Evolutionary conservation across 1,284 basidiomycete species (phyloP), one percentile per base, ranked within the genome.

Genomic region (Naganishia cerealis): DNA sequence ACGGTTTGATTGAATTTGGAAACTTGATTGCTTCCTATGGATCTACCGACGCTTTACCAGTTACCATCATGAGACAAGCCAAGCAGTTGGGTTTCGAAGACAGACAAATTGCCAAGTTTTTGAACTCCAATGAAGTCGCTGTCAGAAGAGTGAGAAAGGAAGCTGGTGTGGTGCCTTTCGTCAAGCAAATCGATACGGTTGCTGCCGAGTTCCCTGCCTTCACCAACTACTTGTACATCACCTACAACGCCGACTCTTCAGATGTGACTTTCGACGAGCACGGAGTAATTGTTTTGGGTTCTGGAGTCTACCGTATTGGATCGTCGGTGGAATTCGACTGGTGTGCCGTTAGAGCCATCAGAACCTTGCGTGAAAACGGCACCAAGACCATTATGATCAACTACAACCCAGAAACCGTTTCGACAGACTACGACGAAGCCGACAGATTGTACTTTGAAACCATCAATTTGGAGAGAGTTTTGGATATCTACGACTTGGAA

Each of bases 271-370:
- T 98, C 81, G 82, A 88, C 67, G 96, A 99, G 77, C 86, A 90
- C 71, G 95, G 95, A 75, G 88, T 97, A 70, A 96, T 99, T 87
- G 95, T 98, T 15, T 86, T 98, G 40, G 96, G 95, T 36, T 98
- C 96, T 33, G 95, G 95, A 74, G 95, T 98, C 18, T 99, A 99
- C 83, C 90, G 96, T 67, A 99, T 99, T 75, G 95, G 96, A 40
- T 97, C 94, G 1, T 97, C 94, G 1, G 96, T 99, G 80, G 96
- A 99, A 82, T 99, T 99, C 81, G 95, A 99, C 80, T 99, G 95
- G 96, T 99, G 95, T 81, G 95, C 95, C 21, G 96, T 99, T 62
- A 89, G 94, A 61, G 93, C 94, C 36, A 97, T 98, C 80, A 85
- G 95, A 72, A 98, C 95, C 0, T 85, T 99, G 53, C 91, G 95